Conservation (phyloP, 306 rosid genomes). For the Trifolium subterraneum region DNA sequence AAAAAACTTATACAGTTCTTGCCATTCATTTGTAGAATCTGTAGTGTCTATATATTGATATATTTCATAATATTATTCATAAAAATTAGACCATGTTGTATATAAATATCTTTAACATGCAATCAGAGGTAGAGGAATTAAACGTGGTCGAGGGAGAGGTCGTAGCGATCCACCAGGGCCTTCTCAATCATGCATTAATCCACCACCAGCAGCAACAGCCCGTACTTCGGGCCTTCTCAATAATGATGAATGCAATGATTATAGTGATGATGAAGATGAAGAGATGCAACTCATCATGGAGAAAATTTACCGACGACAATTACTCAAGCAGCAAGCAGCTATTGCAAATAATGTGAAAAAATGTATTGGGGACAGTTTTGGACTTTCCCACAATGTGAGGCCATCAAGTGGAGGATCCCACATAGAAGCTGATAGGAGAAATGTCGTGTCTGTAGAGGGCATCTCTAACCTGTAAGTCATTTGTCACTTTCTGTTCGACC, state of each 20-base stretch:
- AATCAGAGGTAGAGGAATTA: neutral
- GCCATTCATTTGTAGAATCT: constrained; percentile 1
- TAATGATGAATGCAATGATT: neutral
- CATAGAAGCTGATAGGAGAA: constrained; percentile 2
- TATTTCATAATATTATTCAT: neutral
- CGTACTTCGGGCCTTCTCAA: too few species aligned
- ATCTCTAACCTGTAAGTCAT: neutral
- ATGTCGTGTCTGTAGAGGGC: neutral
- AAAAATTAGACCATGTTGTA: neutral
- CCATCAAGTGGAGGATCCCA: constrained; percentile 8
- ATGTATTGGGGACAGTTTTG: neutral
- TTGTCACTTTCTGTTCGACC: neutral
- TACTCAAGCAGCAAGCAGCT: neutral
- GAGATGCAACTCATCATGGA: neutral
- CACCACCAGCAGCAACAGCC: neutral
- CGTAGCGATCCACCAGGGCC: neutral
- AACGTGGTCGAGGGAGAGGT: neutral
- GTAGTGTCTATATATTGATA: neutral
- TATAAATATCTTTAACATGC: neutral
- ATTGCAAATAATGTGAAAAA: neutral
- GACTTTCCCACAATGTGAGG: neutral
- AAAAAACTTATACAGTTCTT: neutral
- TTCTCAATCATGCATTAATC: neutral
- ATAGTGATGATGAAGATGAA: neutral
- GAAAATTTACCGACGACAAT: neutral